Evolutionary conservation across 805 yeast genomes (phyloP).

Genomic region (Blastobotrys mokoenaii): DNA sequence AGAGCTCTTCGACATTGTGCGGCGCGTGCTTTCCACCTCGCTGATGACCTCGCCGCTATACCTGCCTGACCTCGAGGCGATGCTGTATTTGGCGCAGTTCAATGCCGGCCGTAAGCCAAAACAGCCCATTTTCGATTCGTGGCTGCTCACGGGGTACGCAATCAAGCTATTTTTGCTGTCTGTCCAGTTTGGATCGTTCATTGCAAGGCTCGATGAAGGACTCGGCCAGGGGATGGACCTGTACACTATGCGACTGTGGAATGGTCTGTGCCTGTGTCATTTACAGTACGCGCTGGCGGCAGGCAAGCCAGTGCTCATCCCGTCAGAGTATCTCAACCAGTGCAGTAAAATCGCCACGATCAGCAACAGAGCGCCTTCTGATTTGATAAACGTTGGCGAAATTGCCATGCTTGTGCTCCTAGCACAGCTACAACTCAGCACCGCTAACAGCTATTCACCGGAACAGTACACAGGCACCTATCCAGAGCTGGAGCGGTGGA

Average conservation of each 20-base stretch:
- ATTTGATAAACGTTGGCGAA: conserved; percentile 7
- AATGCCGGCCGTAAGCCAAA: conserved; percentile 46
- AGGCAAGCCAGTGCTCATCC: conserved; percentile 38
- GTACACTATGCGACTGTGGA: conserved; percentile 47
- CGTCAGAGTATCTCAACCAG: conserved; percentile 34
- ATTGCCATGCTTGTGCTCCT: conserved; percentile 6
- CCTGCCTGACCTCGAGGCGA: conserved; percentile 54
- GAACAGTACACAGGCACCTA: not conserved
- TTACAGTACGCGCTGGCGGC: conserved; percentile 43
- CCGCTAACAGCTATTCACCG: not conserved
- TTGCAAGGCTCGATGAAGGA: conserved; percentile 5
- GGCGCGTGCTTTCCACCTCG: conserved; percentile 41
- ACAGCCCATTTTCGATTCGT: conserved; percentile 44
- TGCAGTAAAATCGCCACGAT: conserved; percentile 23
- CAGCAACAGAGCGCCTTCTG: conserved; percentile 5
- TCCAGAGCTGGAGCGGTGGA: conserved; percentile 3
- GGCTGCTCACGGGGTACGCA: conserved; percentile 46
- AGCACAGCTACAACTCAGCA: conserved; percentile 1
- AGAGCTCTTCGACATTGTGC: conserved; percentile 39
- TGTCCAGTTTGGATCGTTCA: conserved; percentile 31
- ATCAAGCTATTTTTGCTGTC: conserved; percentile 41
- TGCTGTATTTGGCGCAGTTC: conserved; percentile 45
- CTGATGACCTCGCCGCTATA: conserved; percentile 43
- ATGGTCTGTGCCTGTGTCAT: conserved; percentile 44
- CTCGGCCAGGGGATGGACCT: conserved; percentile 29